Evolutionary conservation across 305 asterid species (phyloP).

Genomic region (Galium porrigens): DNA sequence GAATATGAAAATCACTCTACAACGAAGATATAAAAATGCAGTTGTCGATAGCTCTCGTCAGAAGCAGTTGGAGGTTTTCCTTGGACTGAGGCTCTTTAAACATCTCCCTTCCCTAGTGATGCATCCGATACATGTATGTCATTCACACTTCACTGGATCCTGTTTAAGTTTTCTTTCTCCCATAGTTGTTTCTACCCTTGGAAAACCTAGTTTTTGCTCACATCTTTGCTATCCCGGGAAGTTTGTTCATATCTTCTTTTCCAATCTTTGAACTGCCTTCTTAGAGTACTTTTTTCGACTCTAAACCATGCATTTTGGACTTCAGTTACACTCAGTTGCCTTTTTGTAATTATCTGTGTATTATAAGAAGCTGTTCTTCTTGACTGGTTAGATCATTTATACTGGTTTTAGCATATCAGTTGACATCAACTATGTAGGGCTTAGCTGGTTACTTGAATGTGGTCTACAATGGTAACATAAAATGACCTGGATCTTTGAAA

Average conservation of each 20-base stretch:
- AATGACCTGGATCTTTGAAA: background rate
- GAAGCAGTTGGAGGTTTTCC: conserved; percentile 85
- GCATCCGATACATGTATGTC: conserved; percentile 64
- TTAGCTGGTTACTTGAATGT: background rate
- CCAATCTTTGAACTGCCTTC: conserved; percentile 1
- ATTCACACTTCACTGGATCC: conserved; percentile 1
- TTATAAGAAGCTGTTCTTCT: background rate
- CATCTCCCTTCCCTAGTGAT: conserved; percentile 74
- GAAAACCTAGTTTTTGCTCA: background rate
- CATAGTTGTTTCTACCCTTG: background rate
- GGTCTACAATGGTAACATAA: background rate
- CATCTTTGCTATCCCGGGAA: conserved; percentile 1
- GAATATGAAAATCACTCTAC: conserved; percentile 85
- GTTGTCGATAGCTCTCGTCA: conserved; percentile 95
- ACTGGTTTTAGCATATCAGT: background rate
- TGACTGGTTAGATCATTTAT: background rate
- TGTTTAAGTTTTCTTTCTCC: background rate
- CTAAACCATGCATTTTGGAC: conserved; percentile 1
- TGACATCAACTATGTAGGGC: background rate
- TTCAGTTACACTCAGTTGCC: background rate
- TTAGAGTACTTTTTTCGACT: background rate
- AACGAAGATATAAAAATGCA: conserved; percentile 92
- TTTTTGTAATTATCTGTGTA: background rate
- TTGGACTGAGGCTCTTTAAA: conserved; percentile 84
- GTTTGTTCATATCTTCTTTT: background rate